Conservation (phyloP, 306 rosid species). For the Sophora flavescens region DNA sequence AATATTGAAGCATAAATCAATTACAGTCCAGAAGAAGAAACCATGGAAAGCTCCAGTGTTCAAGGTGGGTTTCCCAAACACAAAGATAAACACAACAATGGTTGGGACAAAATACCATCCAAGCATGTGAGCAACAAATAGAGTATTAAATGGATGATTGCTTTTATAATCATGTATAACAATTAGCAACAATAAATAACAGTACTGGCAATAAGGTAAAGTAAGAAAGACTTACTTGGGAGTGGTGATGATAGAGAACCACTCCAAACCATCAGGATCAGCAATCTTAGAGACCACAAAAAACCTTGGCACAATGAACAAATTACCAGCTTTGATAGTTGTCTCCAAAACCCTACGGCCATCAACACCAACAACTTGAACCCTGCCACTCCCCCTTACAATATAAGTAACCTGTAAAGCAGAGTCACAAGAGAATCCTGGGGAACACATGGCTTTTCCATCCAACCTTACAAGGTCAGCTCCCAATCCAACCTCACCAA, state of each 20-base stretch:
- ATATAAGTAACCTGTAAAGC: constrained; percentile 85
- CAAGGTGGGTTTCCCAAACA: neutral
- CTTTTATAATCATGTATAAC: neutral
- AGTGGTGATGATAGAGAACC: constrained; percentile 89
- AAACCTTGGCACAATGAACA: constrained; percentile 89
- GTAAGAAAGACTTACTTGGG: constrained; percentile 61
- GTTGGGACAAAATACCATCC: neutral
- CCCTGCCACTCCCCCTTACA: constrained; percentile 78
- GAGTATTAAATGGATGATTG: neutral
- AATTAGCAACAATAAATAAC: neutral
- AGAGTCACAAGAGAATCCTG: constrained; percentile 85
- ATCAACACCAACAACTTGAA: constrained; percentile 78
- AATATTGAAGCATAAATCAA: neutral
- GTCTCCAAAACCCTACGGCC: constrained; percentile 82
- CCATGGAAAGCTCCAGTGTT: neutral
- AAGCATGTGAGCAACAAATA: constrained; percentile 13
- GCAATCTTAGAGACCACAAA: constrained; percentile 89
- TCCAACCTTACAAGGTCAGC: constrained; percentile 86
- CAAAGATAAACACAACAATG: neutral
- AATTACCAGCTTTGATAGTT: constrained; percentile 67
- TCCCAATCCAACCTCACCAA: constrained; percentile 80
- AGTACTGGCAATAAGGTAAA: neutral
- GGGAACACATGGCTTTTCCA: constrained; percentile 85
- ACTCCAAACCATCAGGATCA: constrained; percentile 78
- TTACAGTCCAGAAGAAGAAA: neutral